Evolutionary conservation across 73 alveolate genomes (phyloP).

Genomic region (Stentor coeruleus): DNA sequence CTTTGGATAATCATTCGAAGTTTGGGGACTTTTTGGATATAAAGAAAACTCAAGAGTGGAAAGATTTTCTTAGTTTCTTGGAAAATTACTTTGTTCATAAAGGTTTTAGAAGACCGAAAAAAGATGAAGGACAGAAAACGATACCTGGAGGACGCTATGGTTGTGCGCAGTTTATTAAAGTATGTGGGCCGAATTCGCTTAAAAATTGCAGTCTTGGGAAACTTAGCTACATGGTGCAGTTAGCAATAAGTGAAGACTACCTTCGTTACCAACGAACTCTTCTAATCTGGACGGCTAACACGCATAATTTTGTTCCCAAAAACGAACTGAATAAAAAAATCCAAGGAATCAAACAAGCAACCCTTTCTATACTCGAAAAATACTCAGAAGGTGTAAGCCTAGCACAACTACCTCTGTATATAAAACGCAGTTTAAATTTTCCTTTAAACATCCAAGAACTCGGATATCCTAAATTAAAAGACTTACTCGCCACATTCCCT

Average conservation of each 20-base stretch:
- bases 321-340: background rate
- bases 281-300: conserved; percentile 49
- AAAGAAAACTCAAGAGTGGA: background rate
- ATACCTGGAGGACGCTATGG: conserved; percentile 82
- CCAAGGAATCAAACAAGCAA: background rate
- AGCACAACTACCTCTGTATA: conserved; percentile 50
- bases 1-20: conserved; percentile 5
- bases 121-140: conserved; percentile 45
- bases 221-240: conserved; percentile 47
- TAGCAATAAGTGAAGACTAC: conserved; percentile 62
- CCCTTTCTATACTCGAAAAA: background rate
- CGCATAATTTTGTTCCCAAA: conserved; percentile 28
- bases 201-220: conserved; percentile 56
- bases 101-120: background rate
- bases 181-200: conserved; percentile 58
- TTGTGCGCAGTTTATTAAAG: conserved; percentile 68
- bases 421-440: conserved; percentile 35
- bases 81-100: conserved; percentile 8
- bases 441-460: conserved; percentile 37
- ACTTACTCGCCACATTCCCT: conserved; percentile 40
- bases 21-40: conserved; percentile 9
- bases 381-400: conserved; percentile 37
- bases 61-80: conserved; percentile 1
- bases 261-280: conserved; percentile 59
- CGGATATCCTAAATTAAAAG: conserved; percentile 61